Percentiles rank a stretch among this genome's conserved stretches.
These are phyloP conservation scores for Penicillium sp. DNA, from an alignment of 2,329 filamentous ascomycete species.

Conservation along the genomic window DNA sequence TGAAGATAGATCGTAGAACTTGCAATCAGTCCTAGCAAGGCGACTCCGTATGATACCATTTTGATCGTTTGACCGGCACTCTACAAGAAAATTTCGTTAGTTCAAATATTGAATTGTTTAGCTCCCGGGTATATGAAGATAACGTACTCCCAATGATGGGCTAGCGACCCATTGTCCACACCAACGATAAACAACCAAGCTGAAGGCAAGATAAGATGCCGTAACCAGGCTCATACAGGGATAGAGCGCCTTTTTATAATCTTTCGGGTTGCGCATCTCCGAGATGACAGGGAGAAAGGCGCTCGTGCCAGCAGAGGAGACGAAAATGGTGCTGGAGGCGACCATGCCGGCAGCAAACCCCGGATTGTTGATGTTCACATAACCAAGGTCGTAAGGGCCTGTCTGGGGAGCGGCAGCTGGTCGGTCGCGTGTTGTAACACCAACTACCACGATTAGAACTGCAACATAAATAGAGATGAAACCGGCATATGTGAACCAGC, in stretches of 20 bases:
- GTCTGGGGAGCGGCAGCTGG: constrained; percentile 64
- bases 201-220: constrained; percentile 60
- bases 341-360: constrained; percentile 63
- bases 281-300: constrained; percentile 66
- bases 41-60: constrained; percentile 65
- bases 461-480: constrained; percentile 63
- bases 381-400: constrained; percentile 63
- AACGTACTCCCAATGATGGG: constrained; percentile 55
- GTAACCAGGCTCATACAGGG: constrained; percentile 62
- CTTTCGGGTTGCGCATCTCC: constrained; percentile 63
- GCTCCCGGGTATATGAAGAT: neutral
- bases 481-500: constrained; percentile 64
- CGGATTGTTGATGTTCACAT: constrained; percentile 58
- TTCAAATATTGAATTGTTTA: neutral
- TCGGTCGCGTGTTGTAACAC: constrained; percentile 60
- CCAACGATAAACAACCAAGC: constrained; percentile 62
- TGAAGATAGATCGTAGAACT: constrained; percentile 50
- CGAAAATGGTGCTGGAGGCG: constrained; percentile 61
- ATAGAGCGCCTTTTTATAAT: constrained; percentile 63
- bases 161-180: constrained; percentile 65
- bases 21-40: constrained; percentile 57
- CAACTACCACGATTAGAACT: constrained; percentile 60
- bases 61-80: constrained; percentile 61
- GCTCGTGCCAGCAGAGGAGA: constrained; percentile 60
- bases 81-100: constrained; percentile 7